A percentile compares a stretch with the other conserved stretches of the same genome.
Conservation (phyloP, 306 rosid genomes). For the Quercus parvula region DNA sequence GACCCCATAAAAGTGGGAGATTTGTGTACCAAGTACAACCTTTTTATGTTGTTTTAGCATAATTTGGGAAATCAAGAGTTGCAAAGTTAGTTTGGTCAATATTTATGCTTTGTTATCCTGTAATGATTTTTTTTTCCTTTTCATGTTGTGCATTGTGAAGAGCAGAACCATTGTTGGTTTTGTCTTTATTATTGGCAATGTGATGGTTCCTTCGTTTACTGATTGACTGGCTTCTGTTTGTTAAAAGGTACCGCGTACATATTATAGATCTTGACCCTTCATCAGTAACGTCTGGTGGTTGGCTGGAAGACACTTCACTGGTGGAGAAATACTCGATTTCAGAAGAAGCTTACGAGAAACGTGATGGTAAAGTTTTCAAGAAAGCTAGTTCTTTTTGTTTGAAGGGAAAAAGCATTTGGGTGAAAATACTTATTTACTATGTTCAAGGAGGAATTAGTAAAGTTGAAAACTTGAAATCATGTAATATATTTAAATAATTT, state of each 20-base stretch:
- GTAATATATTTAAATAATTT: neutral
- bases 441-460: neutral
- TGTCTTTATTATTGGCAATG: neutral
- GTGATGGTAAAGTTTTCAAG: conserved; percentile 43
- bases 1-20: too few species aligned
- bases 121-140: neutral
- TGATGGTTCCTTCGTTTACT: neutral
- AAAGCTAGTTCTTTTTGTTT: neutral
- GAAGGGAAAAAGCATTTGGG: neutral
- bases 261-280: conserved; percentile 81
- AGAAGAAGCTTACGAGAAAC: conserved; percentile 77
- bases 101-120: neutral
- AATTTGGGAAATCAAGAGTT: neutral
- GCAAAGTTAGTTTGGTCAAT: neutral
- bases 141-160: neutral
- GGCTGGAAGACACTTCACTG: conserved; percentile 93
- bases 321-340: conserved; percentile 84
- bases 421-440: neutral
- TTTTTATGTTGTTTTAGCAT: neutral
- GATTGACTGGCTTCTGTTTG: conserved; percentile 9
- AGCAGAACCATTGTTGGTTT: neutral
- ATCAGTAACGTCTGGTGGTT: conserved; percentile 89
- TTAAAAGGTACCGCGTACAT: conserved; percentile 68
- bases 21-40: too few species aligned
- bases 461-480: neutral